These are phyloP conservation scores for Boletus pseudo-olivaceus DNA, from an alignment of 768 basidiomycete genomes.

Conservation along the genomic window DNA sequence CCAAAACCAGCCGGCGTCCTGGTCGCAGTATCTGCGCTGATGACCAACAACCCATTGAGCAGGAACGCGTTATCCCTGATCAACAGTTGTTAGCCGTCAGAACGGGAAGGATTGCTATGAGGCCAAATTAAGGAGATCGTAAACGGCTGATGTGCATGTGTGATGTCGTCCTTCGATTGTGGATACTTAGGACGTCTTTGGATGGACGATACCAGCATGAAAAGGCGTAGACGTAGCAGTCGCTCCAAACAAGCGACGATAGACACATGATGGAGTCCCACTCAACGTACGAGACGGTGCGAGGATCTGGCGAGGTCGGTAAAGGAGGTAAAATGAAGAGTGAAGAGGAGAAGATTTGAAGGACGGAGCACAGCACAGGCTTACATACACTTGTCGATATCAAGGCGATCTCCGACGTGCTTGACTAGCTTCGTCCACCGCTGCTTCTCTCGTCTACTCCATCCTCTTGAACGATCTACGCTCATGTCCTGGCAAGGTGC, in stretches of 20 bases:
- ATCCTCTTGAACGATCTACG: constrained; percentile 7
- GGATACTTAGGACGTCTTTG: background rate
- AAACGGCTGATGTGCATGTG: background rate
- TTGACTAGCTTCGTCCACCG: background rate
- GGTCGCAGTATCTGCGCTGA: background rate
- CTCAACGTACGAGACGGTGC: background rate
- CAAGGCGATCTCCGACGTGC: constrained; percentile 26
- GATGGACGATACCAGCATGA: background rate
- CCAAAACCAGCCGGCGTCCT: background rate
- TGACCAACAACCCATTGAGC: background rate
- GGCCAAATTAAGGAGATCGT: background rate
- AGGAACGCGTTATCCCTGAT: background rate
- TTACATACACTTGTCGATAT: constrained; percentile 31
- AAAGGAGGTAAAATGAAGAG: background rate
- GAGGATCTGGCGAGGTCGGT: background rate
- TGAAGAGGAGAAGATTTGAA: background rate
- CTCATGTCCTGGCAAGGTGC: constrained; percentile 74
- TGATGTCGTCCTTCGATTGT: background rate
- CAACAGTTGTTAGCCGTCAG: background rate
- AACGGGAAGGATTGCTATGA: background rate
- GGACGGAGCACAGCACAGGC: constrained; percentile 15
- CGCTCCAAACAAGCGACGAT: background rate
- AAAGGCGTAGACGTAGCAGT: background rate
- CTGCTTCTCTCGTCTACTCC: constrained; percentile 1
- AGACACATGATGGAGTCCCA: background rate